Percentiles rank a stretch among this genome's conserved stretches.
These are phyloP conservation scores for Sporothrix mexicana DNA, from an alignment of 2,329 filamentous ascomycete species.

Conservation along the genomic window DNA sequence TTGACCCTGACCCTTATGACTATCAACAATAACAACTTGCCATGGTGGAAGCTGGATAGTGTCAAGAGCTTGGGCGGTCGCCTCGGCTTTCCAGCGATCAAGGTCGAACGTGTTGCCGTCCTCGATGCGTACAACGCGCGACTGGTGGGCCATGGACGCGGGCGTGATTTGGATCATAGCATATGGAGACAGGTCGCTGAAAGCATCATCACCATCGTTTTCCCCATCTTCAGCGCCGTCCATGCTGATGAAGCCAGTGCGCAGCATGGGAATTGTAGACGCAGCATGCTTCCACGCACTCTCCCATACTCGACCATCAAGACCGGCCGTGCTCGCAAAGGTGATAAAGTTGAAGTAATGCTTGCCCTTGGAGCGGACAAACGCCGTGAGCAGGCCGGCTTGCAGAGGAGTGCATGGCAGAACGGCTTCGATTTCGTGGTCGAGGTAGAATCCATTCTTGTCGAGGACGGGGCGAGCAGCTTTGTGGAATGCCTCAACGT, in stretches of 20 bases:
- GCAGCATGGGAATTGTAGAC: slow-evolving; percentile 70
- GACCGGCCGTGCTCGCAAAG: slow-evolving; percentile 52
- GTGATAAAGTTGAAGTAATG: slow-evolving; percentile 78
- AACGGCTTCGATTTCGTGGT: slow-evolving; percentile 58
- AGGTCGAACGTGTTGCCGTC: slow-evolving; percentile 42
- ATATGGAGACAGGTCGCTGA: slow-evolving; percentile 57
- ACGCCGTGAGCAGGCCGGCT: slow-evolving; percentile 78
- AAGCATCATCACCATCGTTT: slow-evolving; percentile 60
- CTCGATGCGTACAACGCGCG: neutral
- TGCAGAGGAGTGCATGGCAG: slow-evolving; percentile 83
- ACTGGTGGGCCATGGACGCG: neutral
- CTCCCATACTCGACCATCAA: slow-evolving; percentile 50
- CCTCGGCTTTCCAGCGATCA: slow-evolving; percentile 48
- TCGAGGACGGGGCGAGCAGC: slow-evolving; percentile 43
- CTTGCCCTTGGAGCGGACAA: slow-evolving; percentile 66
- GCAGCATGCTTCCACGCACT: slow-evolving; percentile 65
- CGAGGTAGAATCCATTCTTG: slow-evolving; percentile 20
- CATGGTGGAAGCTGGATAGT: slow-evolving; percentile 65
- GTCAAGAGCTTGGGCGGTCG: slow-evolving; percentile 46
- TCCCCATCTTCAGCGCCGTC: slow-evolving; percentile 74
- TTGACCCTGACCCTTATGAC: slow-evolving; percentile 47
- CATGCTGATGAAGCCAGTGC: slow-evolving; percentile 72
- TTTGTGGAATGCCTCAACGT: slow-evolving; percentile 49
- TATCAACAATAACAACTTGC: slow-evolving; percentile 59
- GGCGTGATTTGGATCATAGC: slow-evolving; percentile 71